Evolutionary conservation across 1,139 yeast genomes (phyloP).

Genomic region (Candida pseudocylindracea): DNA sequence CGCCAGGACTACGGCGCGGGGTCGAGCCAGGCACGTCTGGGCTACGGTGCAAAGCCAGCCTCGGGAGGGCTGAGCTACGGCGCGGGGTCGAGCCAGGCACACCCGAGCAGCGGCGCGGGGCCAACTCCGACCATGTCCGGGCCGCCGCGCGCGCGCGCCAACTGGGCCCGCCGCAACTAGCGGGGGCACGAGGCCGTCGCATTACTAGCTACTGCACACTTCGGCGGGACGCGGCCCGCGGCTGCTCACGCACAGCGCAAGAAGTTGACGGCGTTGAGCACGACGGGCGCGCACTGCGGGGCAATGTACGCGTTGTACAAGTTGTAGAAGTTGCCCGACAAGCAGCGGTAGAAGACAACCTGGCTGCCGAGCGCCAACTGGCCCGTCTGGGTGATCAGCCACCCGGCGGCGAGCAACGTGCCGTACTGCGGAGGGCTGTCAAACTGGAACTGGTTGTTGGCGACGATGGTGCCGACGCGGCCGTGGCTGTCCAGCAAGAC

Average conservation of each 20-base stretch:
- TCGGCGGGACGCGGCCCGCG: too few species aligned
- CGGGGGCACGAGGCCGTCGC: too few species aligned
- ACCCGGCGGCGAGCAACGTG: slow-evolving; percentile 68
- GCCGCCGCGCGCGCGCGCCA: too few species aligned
- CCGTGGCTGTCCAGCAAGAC: slow-evolving; percentile 38
- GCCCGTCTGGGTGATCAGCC: slow-evolving; percentile 30
- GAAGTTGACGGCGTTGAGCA: slow-evolving; percentile 42
- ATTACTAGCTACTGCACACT: too few species aligned
- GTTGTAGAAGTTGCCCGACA: slow-evolving; percentile 66
- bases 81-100: too few species aligned
- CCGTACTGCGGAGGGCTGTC: slow-evolving; percentile 89
- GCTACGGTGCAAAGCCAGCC: too few species aligned
- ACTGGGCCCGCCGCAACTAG: too few species aligned
- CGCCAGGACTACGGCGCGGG: too few species aligned
- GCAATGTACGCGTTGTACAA: slow-evolving; percentile 52
- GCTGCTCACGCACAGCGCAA: slow-evolving; percentile 15
- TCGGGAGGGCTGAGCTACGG: too few species aligned
- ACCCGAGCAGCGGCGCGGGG: too few species aligned
- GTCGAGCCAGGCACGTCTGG: too few species aligned
- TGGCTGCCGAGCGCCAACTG: slow-evolving; percentile 46
- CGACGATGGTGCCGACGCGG: slow-evolving; percentile 65
- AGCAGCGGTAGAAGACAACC: slow-evolving; percentile 55
- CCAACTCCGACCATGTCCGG: too few species aligned
- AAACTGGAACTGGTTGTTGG: slow-evolving; percentile 75
- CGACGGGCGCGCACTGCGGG: slow-evolving; percentile 38